Conservation (phyloP, 768 basidiomycete genomes). For the Russula dissimulans region DNA sequence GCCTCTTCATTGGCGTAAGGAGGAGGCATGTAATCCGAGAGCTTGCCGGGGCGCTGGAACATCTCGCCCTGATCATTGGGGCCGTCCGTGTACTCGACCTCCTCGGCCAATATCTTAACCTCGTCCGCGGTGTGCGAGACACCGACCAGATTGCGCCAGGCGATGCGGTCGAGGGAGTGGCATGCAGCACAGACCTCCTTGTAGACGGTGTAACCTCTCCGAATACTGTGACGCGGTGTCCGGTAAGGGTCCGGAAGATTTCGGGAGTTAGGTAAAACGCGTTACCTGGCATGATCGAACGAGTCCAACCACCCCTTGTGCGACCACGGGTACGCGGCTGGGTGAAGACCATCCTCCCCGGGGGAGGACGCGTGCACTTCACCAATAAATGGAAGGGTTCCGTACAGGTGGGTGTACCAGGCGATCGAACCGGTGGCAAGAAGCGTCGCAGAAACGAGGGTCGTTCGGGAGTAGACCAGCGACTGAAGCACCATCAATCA, state of each 20-base stretch:
- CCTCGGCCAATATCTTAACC: constrained; percentile 85
- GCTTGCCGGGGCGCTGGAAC: constrained; percentile 98
- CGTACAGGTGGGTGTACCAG: constrained; percentile 95
- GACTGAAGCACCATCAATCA: constrained; percentile 34
- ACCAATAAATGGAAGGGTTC: constrained; percentile 78
- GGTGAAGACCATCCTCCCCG: constrained; percentile 91
- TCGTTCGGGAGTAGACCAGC: constrained; percentile 57
- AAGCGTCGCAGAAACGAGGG: constrained; percentile 66
- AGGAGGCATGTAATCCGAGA: constrained; percentile 90
- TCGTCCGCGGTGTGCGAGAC: constrained; percentile 95
- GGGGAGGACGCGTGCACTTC: constrained; percentile 90
- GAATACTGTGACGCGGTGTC: constrained; percentile 51
- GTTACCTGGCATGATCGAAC: constrained; percentile 94
- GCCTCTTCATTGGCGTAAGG: constrained; percentile 99
- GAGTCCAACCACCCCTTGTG: constrained; percentile 83
- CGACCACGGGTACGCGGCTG: constrained; percentile 79
- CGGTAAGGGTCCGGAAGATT: constrained; percentile 10
- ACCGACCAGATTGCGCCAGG: constrained; percentile 98
- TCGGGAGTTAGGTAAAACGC: constrained; percentile 15
- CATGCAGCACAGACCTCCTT: constrained; percentile 98
- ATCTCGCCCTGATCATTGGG: constrained; percentile 93
- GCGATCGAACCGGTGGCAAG: constrained; percentile 84
- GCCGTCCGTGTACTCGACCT: constrained; percentile 93
- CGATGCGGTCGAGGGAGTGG: constrained; percentile 97
- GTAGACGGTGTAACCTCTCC: constrained; percentile 94